These are phyloP conservation scores for Guadua angustifolia DNA, from an alignment of 176 grass and related monocot genomes.

Conservation along the genomic window DNA sequence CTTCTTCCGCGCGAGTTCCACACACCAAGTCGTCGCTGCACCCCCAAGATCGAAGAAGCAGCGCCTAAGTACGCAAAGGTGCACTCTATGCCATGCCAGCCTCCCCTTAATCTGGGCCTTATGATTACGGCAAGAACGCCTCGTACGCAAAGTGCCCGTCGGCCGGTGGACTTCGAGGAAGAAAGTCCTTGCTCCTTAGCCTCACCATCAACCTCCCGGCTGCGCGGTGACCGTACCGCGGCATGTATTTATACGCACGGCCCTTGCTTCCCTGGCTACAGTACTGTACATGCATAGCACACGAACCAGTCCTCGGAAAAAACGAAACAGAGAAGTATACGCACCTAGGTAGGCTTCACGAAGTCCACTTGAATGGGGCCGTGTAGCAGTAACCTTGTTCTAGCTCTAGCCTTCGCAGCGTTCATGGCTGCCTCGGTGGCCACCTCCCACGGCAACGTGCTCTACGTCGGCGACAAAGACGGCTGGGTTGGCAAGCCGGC, in stretches of 20 bases:
- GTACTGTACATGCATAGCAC: neutral
- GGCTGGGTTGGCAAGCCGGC: constrained; percentile 50
- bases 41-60: neutral
- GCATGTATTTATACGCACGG: neutral
- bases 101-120: constrained; percentile 1
- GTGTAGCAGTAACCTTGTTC: neutral
- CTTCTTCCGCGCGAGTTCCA: neutral
- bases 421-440: neutral
- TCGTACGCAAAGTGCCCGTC: constrained; percentile 21
- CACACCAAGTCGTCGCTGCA: neutral
- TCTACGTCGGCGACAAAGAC: constrained; percentile 53
- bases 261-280: neutral
- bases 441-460: constrained; percentile 32
- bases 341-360: neutral
- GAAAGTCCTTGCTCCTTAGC: too few species aligned
- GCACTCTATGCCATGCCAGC: neutral
- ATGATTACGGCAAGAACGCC: constrained; percentile 10
- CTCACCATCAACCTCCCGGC: neutral
- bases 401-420: neutral
- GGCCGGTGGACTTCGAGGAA: neutral
- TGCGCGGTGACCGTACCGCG: neutral
- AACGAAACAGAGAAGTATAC: too few species aligned
- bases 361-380: neutral
- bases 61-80: constrained; percentile 38
- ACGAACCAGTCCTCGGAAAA: too few species aligned